Base-by-base conservation (phyloP, 2,329 filamentous ascomycete genomes). In the Magnaporthiopsis rhizophila region DNA sequence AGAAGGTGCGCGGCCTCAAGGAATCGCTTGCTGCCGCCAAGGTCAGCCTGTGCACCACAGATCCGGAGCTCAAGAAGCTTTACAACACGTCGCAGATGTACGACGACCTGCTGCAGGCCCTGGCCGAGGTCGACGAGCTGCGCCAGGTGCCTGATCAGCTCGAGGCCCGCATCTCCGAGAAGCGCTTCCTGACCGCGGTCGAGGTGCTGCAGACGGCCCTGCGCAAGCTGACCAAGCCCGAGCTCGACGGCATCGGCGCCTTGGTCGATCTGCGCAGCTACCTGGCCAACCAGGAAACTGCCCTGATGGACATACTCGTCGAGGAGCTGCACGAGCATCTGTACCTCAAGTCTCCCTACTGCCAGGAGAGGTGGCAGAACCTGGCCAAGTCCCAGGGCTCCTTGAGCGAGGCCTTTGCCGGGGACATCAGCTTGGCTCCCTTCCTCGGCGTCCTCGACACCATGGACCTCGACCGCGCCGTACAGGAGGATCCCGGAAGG, bases 341-440 rank as follows among this genome's bases (percentile, higher is more conserved):
- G 4, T 99, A 99, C 73, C 86, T 99, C 56, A 98, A 98, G 74
- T 98, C 94, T 3, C 95, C 94, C 0, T 99, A 99, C 74, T 98
- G 94, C 73, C 92, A 97, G 73, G 92, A 97, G 73, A 84, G 95
- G 69, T 99, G 95, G 95, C 96, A 96, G 75, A 85, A 84, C 65
- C 86, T 96, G 66, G 83, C 88, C 53, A 89, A 89, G 69, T 84
- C 83, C 53, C 88, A 90, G 68, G 81, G 85, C 4, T 32, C 68
- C 26, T 59, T 65, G 57, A 64, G 62, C 32, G 66, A 68, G 18
- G 78, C 79, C 3, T 79, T 77, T 65, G 73, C 77, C n/a, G 78
- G 83, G 18, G 73, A 78, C 18, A 77, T 75, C 13, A 71, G 77
- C 12, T 75, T 83, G 38, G 73, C 77, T 2, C 83, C 86, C 0